Evolutionary conservation across 331 rosid species (phyloP).

Genomic region (Acacia pycnantha): DNA sequence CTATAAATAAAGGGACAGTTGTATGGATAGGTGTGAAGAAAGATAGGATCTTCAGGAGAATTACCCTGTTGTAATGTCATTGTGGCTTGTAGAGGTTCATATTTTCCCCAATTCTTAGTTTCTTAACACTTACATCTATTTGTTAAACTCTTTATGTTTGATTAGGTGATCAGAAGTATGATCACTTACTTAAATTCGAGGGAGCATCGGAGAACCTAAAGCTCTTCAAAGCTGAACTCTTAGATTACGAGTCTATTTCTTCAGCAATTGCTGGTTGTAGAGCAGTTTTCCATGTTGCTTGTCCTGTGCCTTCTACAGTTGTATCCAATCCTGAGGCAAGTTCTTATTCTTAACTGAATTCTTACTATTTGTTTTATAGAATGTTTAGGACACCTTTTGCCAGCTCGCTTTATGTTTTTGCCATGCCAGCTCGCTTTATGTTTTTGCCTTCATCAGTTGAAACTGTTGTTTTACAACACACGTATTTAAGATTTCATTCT

Average conservation of each 20-base stretch:
- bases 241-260: conserved; percentile 52
- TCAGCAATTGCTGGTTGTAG: conserved; percentile 63
- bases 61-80: no score
- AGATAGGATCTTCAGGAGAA: no score
- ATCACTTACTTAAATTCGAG: conserved; percentile 51
- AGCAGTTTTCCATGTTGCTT: conserved; percentile 87
- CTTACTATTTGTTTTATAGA: neutral
- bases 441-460: neutral
- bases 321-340: conserved; percentile 64
- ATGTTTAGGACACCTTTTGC: neutral
- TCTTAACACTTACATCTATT: neutral
- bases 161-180: conserved; percentile 54
- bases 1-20: no score
- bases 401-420: no score
- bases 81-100: no score
- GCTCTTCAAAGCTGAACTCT: conserved; percentile 64
- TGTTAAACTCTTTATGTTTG: neutral
- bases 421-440: neutral
- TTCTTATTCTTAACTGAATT: neutral
- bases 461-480: neutral
- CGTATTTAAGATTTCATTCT: neutral
- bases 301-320: conserved; percentile 71
- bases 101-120: no score
- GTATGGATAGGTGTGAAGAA: no score
- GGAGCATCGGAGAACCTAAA: conserved; percentile 60